Percentiles rank a stretch among this genome's conserved stretches.
phyloP scores from a whole-genome alignment of 352 stramenopile genomes.

The Pythium aristosporum region DNA sequence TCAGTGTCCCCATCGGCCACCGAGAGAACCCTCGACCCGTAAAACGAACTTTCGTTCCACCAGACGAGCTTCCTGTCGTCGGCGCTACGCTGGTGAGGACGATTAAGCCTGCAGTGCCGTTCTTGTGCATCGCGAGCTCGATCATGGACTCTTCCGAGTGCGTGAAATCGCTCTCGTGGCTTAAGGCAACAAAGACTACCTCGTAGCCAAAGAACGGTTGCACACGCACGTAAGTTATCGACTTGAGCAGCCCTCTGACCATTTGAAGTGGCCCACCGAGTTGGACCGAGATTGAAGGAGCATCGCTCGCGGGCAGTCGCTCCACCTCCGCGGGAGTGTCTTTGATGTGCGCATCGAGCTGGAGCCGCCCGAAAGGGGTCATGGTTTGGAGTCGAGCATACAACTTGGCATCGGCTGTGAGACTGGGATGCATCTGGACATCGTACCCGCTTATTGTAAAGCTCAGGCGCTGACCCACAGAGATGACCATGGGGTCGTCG shows the following conservation, averaged over 20 bases:
- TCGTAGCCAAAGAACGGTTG: conserved; percentile 63
- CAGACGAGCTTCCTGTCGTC: conserved; percentile 27
- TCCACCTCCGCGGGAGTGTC: conserved; percentile 28
- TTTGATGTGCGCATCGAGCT: conserved; percentile 25
- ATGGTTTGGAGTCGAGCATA: conserved; percentile 49
- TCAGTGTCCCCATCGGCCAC: conserved; percentile 29
- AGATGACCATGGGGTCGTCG: conserved; percentile 43
- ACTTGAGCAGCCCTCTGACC: conserved; percentile 40
- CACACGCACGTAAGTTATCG: conserved; percentile 43
- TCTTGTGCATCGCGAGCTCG: conserved; percentile 39
- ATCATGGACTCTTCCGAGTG: conserved; percentile 43
- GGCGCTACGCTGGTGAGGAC: conserved; percentile 27
- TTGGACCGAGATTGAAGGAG: conserved; percentile 30
- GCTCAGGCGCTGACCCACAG: conserved; percentile 34
- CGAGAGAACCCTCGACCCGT: conserved; percentile 41
- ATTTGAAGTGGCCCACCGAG: conserved; percentile 38
- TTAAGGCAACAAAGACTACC: conserved; percentile 54
- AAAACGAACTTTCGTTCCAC: conserved; percentile 46
- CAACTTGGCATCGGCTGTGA: conserved; percentile 23
- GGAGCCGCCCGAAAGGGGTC: conserved; percentile 48
- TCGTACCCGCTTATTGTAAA: conserved; percentile 46
- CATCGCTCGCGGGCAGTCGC: conserved; percentile 28
- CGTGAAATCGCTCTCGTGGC: conserved; percentile 41
- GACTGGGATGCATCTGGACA: conserved; percentile 31
- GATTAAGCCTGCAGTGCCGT: conserved; percentile 26